Evolutionary conservation across 768 basidiomycete species (phyloP).

Genomic region (Dacryopinax spathularia): DNA sequence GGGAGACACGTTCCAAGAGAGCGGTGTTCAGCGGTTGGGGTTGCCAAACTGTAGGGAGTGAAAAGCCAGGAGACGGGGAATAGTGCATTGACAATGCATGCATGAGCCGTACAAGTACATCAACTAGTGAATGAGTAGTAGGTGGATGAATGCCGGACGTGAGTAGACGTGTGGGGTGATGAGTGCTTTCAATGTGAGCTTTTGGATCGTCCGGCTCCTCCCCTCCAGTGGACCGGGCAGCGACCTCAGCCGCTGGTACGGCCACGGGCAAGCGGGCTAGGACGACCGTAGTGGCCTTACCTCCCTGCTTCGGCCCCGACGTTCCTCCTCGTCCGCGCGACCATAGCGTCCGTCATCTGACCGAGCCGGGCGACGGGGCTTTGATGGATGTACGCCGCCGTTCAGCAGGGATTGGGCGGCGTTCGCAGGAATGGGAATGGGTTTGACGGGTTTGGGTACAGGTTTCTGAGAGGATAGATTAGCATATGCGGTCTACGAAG

Average conservation of each 20-base stretch:
- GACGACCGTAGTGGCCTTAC: not conserved
- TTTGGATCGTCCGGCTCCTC: not conserved
- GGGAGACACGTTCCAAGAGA: not conserved
- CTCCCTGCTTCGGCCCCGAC: not conserved
- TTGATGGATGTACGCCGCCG: not conserved
- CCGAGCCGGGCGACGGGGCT: not conserved
- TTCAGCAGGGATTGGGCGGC: not conserved
- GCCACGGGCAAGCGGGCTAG: too few species aligned
- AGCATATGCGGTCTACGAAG: not conserved
- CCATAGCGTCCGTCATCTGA: not conserved
- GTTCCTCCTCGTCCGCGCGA: not conserved
- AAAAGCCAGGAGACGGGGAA: too few species aligned
- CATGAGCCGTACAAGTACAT: conserved; percentile 4
- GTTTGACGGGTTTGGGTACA: not conserved
- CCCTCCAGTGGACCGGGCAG: not conserved
- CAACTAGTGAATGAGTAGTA: not conserved
- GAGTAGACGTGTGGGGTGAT: not conserved
- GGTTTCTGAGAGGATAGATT: not conserved
- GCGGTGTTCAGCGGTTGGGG: too few species aligned
- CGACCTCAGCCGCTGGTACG: too few species aligned
- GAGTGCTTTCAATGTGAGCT: not conserved
- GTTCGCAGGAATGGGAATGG: not conserved
- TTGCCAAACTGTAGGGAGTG: too few species aligned
- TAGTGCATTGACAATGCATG: too few species aligned
- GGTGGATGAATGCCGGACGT: not conserved